These are phyloP conservation scores for Leucosporidium creatinivorum DNA, from an alignment of 768 basidiomycete genomes.

Conservation along the genomic window DNA sequence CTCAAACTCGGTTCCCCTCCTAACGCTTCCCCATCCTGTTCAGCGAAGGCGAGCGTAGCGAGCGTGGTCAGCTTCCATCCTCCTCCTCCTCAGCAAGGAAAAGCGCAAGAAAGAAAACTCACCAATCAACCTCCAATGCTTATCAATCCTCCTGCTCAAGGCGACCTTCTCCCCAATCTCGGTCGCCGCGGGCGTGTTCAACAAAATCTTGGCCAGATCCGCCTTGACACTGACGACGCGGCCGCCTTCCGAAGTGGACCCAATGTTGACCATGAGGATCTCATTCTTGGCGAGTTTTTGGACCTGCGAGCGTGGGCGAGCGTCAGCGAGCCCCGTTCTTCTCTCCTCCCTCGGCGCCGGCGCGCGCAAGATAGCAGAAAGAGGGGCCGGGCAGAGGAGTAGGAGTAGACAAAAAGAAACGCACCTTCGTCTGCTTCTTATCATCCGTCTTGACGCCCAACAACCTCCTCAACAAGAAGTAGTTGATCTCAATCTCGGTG, in stretches of 20 bases:
- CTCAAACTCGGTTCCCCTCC: slow-evolving; percentile 28
- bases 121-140: slow-evolving; percentile 43
- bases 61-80: not conserved
- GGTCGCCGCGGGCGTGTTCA: slow-evolving; percentile 91
- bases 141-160: slow-evolving; percentile 85
- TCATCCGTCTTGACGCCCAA: slow-evolving; percentile 99
- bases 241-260: slow-evolving; percentile 93
- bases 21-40: slow-evolving; percentile 31
- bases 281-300: slow-evolving; percentile 86
- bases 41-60: too few relatives aligned
- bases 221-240: slow-evolving; percentile 89
- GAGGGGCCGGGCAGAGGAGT: not conserved
- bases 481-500: slow-evolving; percentile 82
- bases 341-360: too few relatives aligned
- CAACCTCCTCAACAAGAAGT: slow-evolving; percentile 89
- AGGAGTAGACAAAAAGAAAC: not conserved
- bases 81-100: too few relatives aligned
- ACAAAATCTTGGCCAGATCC: slow-evolving; percentile 75
- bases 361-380: not conserved
- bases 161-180: slow-evolving; percentile 98
- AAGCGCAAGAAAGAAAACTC: not conserved
- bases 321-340: not conserved
- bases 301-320: slow-evolving; percentile 27
- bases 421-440: slow-evolving; percentile 87
- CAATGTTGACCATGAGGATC: slow-evolving; percentile 91